Evolutionary conservation across 2,329 filamentous ascomycete species (phyloP).

Genomic region (Colletotrichum tropicicola): DNA sequence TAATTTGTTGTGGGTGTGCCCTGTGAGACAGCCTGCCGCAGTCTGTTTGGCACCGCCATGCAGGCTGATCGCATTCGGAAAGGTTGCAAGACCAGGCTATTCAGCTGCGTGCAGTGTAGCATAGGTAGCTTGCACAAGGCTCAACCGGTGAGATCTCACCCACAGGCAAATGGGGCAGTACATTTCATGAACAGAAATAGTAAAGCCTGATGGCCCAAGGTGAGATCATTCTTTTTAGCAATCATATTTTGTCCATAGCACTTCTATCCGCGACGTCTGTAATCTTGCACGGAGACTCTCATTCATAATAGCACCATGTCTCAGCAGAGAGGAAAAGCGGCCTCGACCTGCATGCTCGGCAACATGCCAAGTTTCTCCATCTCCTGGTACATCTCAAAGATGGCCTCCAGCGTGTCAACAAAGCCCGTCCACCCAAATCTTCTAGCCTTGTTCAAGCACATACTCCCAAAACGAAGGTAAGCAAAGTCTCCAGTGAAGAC

Average conservation of each 20-base stretch:
- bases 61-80: neutral
- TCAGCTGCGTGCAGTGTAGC: neutral
- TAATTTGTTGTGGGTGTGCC: neutral
- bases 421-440: conserved; percentile 1
- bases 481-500: neutral
- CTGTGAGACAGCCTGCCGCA: neutral
- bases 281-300: no score
- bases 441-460: neutral
- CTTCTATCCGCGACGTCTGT: no score
- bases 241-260: no score
- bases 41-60: neutral
- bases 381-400: conserved; percentile 14
- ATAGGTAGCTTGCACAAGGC: neutral
- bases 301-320: no score
- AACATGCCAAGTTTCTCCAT: no score
- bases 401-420: conserved; percentile 9
- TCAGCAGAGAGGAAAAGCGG: no score
- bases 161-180: neutral
- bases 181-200: neutral
- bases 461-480: neutral
- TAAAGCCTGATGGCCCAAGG: no score
- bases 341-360: no score
- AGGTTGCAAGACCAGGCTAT: neutral
- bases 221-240: no score
- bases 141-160: neutral